A percentile compares a stretch with the other conserved stretches of the same genome.
Evolutionary conservation across 345 rosid species (phyloP).

Genomic region (Aquilaria yunnanensis): DNA sequence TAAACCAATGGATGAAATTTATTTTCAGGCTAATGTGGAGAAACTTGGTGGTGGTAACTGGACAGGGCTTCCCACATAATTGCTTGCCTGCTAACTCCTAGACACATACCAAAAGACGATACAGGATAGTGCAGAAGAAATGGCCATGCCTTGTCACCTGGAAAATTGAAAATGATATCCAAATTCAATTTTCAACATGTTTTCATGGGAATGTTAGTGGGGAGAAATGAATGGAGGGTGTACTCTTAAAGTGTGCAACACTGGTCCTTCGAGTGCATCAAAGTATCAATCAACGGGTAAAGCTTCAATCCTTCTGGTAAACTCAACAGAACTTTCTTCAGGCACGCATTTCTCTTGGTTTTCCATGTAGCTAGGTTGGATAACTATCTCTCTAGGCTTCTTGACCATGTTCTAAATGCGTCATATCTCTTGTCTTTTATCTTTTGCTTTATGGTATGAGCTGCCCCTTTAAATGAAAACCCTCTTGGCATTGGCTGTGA

Average conservation of each 20-base stretch:
- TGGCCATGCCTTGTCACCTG: slow-evolving; percentile 70
- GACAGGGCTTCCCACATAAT: slow-evolving; percentile 77
- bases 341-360: slow-evolving; percentile 14
- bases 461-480: slow-evolving; percentile 8
- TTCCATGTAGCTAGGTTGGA: slow-evolving; percentile 30
- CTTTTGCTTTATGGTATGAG: slow-evolving; percentile 18
- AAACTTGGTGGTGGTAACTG: slow-evolving; percentile 49
- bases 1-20: slow-evolving; percentile 55
- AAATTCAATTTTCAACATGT: neutral
- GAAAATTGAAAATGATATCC: slow-evolving; percentile 36
- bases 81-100: slow-evolving; percentile 85
- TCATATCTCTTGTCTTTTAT: slow-evolving; percentile 56
- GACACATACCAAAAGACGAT: slow-evolving; percentile 84
- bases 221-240: neutral
- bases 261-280: slow-evolving; percentile 86
- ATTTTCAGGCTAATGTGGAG: slow-evolving; percentile 39
- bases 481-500: slow-evolving; percentile 68
- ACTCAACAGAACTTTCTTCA: neutral
- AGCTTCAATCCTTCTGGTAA: slow-evolving; percentile 25
- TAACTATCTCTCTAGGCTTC: slow-evolving; percentile 72
- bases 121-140: slow-evolving; percentile 69
- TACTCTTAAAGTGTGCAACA: slow-evolving; percentile 68
- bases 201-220: neutral
- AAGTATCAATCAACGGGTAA: slow-evolving; percentile 70
- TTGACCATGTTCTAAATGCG: slow-evolving; percentile 86